Evolutionary conservation across 306 rosid genomes (phyloP), one percentile per base, ranked within the genome.

Genomic region (Morella rubra): DNA sequence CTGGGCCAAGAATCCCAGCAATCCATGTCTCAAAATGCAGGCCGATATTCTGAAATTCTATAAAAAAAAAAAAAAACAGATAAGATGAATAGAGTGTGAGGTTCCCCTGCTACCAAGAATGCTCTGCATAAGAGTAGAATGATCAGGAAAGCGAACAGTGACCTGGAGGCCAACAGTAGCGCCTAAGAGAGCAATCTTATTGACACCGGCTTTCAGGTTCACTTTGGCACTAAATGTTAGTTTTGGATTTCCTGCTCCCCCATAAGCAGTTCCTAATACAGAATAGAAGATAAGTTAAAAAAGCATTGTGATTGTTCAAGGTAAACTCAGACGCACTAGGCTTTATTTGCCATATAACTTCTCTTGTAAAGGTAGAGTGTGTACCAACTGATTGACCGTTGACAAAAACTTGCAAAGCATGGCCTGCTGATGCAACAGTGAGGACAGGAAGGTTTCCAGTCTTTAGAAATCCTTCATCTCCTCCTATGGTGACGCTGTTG

Each of bases 161-260:
- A 95, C 98, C 87, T 91, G 87, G 22, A 95, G 96, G 56, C 99
- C 99, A 15, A 95, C 98, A 6, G 93, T 82, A 76, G 87, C 55
- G 13, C 99, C 91, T 40, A 95, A 88, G 72, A 95, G 82, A 53
- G 98, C 91, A 77, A 95, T 85, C 93, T 91, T 95, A 90, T 95
- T 95, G 59, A 88, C 85, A 62, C 99, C 99, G 74, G 70, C 83
- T 62, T 78, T 82, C 59, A 95, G 76, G 16, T 87, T 92, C 74
- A 95, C 86, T 7, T 27, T 75, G 42, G 81, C 32, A 47, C 85
- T 88, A 77, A 90, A 95, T 72, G 90, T 87, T 81, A 95, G 37
- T 66, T 87, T 89, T 55, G 90, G 96, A 85, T 49, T 73, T 7
- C 71, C 85, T 82, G 82, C 75, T 15, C 77, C 58, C 12, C 92